These are phyloP conservation scores for Xylariaceae sp. DNA, from an alignment of 2,329 filamentous ascomycete species.

Conservation along the genomic window DNA sequence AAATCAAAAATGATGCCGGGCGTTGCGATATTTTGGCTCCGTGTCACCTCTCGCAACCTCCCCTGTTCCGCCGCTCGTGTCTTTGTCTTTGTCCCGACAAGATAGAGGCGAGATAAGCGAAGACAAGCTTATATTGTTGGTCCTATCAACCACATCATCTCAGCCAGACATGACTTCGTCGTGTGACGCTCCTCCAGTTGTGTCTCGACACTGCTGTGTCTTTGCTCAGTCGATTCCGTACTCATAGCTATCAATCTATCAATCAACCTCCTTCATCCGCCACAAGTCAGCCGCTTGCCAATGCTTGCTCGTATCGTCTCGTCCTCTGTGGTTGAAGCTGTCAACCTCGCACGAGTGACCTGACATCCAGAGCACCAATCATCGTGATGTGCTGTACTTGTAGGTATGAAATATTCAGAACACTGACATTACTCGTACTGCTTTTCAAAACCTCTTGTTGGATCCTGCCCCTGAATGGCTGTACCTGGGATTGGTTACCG, in stretches of 20 bases:
- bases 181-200: background rate
- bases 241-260: background rate
- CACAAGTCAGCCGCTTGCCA: background rate
- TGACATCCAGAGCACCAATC: background rate
- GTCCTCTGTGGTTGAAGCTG: background rate
- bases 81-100: background rate
- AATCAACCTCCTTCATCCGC: background rate
- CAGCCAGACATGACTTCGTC: background rate
- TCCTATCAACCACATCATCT: background rate
- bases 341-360: background rate
- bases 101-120: slow-evolving; percentile 11
- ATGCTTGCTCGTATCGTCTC: background rate
- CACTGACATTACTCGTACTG: background rate
- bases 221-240: too few species aligned
- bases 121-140: background rate
- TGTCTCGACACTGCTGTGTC: too few species aligned
- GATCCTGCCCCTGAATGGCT: background rate
- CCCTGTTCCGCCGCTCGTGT: slow-evolving; percentile 3
- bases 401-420: background rate
- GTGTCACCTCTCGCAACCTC: background rate
- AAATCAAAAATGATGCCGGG: background rate
- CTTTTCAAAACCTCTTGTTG: background rate
- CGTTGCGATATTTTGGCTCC: background rate
- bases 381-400: background rate
- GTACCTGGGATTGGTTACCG: background rate